Evolutionary conservation across 768 basidiomycete species (phyloP).

Genomic region (Pisolithus tinctorius): DNA sequence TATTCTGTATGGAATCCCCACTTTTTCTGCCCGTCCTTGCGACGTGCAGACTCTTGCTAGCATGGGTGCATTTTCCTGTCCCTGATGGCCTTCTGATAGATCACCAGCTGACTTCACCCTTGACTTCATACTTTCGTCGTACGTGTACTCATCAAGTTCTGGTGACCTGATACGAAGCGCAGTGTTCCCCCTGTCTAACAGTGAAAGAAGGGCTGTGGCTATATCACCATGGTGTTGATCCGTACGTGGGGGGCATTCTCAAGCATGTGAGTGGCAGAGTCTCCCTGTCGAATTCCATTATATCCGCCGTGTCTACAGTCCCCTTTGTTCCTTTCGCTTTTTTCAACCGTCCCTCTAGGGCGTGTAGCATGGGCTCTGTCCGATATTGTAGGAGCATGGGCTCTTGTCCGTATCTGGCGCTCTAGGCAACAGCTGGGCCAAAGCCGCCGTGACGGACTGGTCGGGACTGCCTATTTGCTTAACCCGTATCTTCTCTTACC

Average conservation of each 20-base stretch:
- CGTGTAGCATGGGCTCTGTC: conserved; percentile 63
- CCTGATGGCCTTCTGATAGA: conserved; percentile 47
- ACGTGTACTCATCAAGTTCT: conserved; percentile 23
- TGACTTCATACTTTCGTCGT: conserved; percentile 78
- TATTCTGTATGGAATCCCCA: conserved; percentile 8
- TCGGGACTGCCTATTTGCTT: conserved; percentile 68
- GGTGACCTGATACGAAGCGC: background rate
- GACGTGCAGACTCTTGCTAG: conserved; percentile 45
- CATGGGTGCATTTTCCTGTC: conserved; percentile 42
- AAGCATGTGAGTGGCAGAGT: conserved; percentile 57
- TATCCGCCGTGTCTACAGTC: conserved; percentile 44
- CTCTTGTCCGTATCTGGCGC: conserved; percentile 62
- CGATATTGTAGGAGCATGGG: conserved; percentile 65
- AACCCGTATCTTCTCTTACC: conserved; percentile 87
- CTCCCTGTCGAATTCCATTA: background rate
- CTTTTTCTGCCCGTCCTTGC: conserved; percentile 36
- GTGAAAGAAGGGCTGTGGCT: conserved; percentile 90
- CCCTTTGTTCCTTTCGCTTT: conserved; percentile 69
- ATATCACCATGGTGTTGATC: conserved; percentile 68
- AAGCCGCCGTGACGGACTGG: conserved; percentile 48
- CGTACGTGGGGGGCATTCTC: conserved; percentile 82
- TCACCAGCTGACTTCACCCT: conserved; percentile 72
- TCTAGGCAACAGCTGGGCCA: conserved; percentile 45
- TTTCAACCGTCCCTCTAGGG: conserved; percentile 59
- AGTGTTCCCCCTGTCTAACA: conserved; percentile 27